Evolutionary conservation across 495 filamentous ascomycete species (phyloP).

Genomic region (Podospora conica): DNA sequence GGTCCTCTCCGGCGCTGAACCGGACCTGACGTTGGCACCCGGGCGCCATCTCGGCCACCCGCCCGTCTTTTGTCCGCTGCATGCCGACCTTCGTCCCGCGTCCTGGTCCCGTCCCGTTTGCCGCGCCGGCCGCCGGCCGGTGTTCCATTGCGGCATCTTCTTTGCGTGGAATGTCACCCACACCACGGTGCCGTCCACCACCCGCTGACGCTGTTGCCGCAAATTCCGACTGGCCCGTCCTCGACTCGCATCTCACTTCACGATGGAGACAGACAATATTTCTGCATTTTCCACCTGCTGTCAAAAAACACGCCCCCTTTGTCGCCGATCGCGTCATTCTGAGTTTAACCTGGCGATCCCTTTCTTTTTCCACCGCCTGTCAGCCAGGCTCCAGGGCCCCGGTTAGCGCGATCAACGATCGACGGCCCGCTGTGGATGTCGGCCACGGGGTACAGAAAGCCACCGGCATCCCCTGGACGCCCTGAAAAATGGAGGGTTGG

Average conservation of each 20-base stretch:
- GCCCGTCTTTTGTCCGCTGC: too few species aligned
- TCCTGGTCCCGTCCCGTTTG: not conserved
- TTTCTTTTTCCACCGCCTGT: not conserved
- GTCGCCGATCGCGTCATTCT: not conserved
- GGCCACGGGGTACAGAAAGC: not conserved
- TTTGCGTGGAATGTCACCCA: not conserved
- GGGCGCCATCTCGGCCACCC: too few species aligned
- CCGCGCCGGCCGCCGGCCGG: not conserved
- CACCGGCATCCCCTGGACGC: not conserved
- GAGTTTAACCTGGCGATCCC: not conserved
- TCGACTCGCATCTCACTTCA: not conserved
- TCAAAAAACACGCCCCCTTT: not conserved
- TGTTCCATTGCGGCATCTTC: not conserved
- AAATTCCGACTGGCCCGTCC: not conserved
- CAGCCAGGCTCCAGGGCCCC: too few species aligned
- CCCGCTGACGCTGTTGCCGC: not conserved
- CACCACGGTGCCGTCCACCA: not conserved
- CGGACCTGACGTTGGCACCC: not conserved
- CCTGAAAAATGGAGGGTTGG: not conserved
- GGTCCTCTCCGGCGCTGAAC: not conserved
- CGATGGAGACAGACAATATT: not conserved
- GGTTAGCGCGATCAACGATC: too few species aligned
- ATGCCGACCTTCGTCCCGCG: not conserved
- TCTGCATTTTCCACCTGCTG: not conserved
- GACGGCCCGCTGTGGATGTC: not conserved